These are phyloP conservation scores for Passalora sequoiae DNA, from an alignment of 2,329 filamentous ascomycete species.

Conservation along the genomic window DNA sequence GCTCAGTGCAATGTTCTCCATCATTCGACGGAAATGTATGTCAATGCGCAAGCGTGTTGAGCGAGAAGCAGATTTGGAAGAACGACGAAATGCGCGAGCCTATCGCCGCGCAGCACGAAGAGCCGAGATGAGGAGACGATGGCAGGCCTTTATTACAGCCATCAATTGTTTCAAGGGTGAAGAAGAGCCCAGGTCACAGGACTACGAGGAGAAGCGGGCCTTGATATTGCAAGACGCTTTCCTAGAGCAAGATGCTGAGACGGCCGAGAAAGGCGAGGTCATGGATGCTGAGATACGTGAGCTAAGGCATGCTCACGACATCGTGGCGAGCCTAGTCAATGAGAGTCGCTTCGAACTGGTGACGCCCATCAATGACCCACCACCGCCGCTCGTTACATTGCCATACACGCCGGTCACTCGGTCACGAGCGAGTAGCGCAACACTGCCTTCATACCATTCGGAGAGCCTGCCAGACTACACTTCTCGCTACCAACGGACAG, in stretches of 20 bases:
- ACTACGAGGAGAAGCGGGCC: constrained; percentile 50
- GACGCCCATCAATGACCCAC: constrained; percentile 20
- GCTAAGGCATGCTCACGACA: constrained; percentile 48
- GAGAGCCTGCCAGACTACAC: constrained; percentile 43
- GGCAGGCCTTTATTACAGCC: constrained; percentile 34
- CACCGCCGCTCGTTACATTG: constrained; percentile 24
- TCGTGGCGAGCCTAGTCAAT: constrained; percentile 39
- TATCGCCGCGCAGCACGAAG: constrained; percentile 52
- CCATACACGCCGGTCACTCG: constrained; percentile 28
- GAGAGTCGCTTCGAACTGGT: constrained; percentile 31
- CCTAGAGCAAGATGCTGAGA: constrained; percentile 39
- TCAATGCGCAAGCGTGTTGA: constrained; percentile 49
- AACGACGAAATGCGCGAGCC: constrained; percentile 47
- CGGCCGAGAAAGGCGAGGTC: constrained; percentile 38
- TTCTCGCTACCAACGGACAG: constrained; percentile 32
- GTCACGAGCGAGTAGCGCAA: constrained; percentile 30
- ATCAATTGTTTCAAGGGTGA: constrained; percentile 31
- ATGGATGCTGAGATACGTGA: constrained; percentile 49
- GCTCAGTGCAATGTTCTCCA: constrained; percentile 41
- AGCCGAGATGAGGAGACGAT: constrained; percentile 49
- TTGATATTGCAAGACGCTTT: constrained; percentile 41
- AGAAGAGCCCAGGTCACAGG: constrained; percentile 33
- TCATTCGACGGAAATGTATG: constrained; percentile 46
- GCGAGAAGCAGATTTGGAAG: constrained; percentile 50
- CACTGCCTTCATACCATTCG: constrained; percentile 34